Percentiles rank a stretch among this genome's conserved stretches.
phyloP scores from a whole-genome alignment of 768 basidiomycete genomes.

The Boletus speciosus region DNA sequence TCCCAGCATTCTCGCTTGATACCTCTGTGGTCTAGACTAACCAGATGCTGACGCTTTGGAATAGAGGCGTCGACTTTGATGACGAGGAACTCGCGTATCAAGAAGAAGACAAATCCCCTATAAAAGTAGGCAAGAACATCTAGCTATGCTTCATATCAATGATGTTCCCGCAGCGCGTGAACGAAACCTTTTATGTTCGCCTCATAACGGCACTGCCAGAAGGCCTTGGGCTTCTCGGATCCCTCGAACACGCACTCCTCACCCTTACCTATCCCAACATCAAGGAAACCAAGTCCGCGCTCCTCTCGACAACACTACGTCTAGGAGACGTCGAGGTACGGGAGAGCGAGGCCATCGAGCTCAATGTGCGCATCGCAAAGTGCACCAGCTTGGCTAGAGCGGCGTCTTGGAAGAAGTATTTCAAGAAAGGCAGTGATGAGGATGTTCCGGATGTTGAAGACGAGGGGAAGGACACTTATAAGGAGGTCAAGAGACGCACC shows the following conservation, averaged over 20 bases:
- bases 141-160: neutral
- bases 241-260: conserved; percentile 29
- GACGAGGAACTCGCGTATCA: conserved; percentile 61
- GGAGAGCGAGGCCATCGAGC: conserved; percentile 69
- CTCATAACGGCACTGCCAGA: conserved; percentile 38
- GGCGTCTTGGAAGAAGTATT: conserved; percentile 65
- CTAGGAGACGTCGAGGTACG: conserved; percentile 72
- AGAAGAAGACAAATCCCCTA: conserved; percentile 64
- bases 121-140: conserved; percentile 55
- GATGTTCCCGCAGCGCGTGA: conserved; percentile 46
- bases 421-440: conserved; percentile 32
- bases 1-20: neutral
- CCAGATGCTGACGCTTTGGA: conserved; percentile 4
- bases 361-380: conserved; percentile 75
- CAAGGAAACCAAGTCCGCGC: conserved; percentile 63
- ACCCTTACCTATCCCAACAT: conserved; percentile 49
- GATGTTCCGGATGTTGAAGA: conserved; percentile 27
- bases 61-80: conserved; percentile 86
- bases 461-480: conserved; percentile 34
- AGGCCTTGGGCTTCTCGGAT: conserved; percentile 25
- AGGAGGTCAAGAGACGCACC: conserved; percentile 40
- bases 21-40: neutral
- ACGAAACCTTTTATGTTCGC: conserved; percentile 69
- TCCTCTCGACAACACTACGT: conserved; percentile 62
- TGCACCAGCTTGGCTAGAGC: conserved; percentile 69